Conservation (phyloP, 805 yeast genomes). For the Candida adriatica region DNA sequence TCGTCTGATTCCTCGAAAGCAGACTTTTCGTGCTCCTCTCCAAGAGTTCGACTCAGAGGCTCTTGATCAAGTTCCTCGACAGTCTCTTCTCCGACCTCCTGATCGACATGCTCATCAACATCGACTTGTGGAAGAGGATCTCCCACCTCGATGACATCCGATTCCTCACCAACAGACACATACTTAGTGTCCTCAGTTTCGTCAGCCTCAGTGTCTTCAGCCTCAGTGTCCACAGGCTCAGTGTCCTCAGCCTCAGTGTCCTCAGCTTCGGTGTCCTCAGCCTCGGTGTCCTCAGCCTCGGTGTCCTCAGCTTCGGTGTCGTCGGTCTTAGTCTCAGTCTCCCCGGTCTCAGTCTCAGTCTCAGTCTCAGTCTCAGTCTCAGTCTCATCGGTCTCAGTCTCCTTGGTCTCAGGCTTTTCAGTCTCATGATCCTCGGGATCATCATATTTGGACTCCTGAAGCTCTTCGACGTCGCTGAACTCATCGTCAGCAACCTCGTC, state of each 20-base stretch:
- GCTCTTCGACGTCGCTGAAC: too few species aligned
- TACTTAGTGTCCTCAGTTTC: neutral
- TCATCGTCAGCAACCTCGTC: too few species aligned
- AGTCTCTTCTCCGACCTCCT: conserved; percentile 2
- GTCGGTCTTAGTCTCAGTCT: too few species aligned
- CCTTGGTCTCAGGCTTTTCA: too few species aligned
- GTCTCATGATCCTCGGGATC: too few species aligned
- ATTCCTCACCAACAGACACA: neutral
- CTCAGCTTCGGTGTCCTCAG: neutral
- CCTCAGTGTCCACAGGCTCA: too few species aligned
- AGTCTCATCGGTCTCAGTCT: too few species aligned
- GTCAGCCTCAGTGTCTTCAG: neutral
- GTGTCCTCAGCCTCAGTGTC: neutral
- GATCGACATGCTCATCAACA: conserved; percentile 1
- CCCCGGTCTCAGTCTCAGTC: neutral
- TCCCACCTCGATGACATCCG: too few species aligned
- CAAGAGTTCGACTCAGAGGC: neutral
- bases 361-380: neutral
- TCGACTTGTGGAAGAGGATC: too few species aligned
- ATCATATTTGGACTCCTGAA: too few species aligned
- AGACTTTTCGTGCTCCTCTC: neutral
- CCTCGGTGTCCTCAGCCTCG: too few species aligned
- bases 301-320: too few species aligned
- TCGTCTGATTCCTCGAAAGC: neutral
- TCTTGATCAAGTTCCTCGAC: conserved; percentile 1